phyloP scores from a whole-genome alignment of 129 eudicot genomes.

The Deinandra increscens region DNA sequence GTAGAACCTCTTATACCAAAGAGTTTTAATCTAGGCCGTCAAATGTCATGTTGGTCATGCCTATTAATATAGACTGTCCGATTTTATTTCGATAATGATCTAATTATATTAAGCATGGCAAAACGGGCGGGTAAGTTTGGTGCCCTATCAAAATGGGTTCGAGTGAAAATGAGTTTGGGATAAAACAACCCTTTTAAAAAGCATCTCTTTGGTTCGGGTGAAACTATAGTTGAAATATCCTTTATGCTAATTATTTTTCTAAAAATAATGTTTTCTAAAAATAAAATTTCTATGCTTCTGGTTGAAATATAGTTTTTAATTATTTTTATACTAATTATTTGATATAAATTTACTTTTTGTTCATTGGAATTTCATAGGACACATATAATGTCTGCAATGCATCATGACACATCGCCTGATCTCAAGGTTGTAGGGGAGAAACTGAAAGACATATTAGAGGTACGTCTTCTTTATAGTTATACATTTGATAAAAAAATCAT shows the following conservation, averaged over 20 bases:
- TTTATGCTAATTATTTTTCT: too few relatives aligned
- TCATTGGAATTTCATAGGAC: conserved; percentile 52
- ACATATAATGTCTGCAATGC: conserved; percentile 93
- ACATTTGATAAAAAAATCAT: too few relatives aligned
- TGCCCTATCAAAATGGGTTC: too few relatives aligned
- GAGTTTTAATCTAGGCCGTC: background rate
- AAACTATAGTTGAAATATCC: too few relatives aligned
- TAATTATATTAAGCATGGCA: too few relatives aligned
- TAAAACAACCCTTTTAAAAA: too few relatives aligned
- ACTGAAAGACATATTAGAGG: conserved; percentile 68
- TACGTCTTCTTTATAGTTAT: conserved; percentile 22
- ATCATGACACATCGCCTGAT: conserved; percentile 80
- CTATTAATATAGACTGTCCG: background rate
- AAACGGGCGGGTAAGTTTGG: too few relatives aligned
- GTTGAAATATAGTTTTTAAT: background rate
- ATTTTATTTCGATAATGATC: background rate
- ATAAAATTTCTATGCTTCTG: background rate
- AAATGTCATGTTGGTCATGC: background rate
- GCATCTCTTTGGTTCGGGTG: too few relatives aligned
- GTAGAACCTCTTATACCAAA: background rate
- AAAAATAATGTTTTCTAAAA: too few relatives aligned
- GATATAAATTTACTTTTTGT: background rate
- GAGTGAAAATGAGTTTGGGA: too few relatives aligned
- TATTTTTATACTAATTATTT: background rate
- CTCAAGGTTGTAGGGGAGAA: conserved; percentile 66